Base-by-base conservation (phyloP, 2,329 filamentous ascomycete species). In the Fusarium mexicanum region DNA sequence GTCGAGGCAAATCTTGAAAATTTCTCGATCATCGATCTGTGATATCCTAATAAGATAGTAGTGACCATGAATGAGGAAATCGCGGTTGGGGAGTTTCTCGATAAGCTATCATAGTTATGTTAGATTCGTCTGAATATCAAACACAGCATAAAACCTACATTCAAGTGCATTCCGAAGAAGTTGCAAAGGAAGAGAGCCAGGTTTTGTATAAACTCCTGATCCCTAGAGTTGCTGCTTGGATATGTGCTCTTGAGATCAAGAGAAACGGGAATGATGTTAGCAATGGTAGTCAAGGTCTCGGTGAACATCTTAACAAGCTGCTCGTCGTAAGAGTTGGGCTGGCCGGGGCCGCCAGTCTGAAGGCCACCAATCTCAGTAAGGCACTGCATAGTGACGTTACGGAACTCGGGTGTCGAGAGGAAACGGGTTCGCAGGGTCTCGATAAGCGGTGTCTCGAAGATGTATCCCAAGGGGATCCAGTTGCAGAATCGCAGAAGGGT, bases 291-390 rank as follows among this genome's bases (percentile, higher is more conserved):
- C 76, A 99, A 85, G 29, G 96, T 96, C 82, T 98, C 96, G 48
- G 96, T 98, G 84, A 99, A 99, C 96, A 99, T 98, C 82, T 96
- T 93, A 61, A 98, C 92, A 51, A 99, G 89, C 85, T 98, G 96
- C 82, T 99, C 96, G 78, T 98, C 94, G 81, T 98, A 99, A 35
- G 92, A 91, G 79, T 91, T 89, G 22, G 89, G 84, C 76, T 90
- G 88, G 81, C 84, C 92, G 76, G 85, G 91, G 79, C 86, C 90
- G 20, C 93, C 94, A 33, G 96, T 96, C 81, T 97, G 94, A 71
- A 99, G 87, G 69, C 96, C 93, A 73, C 95, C 97, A 83, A 99
- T 98, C 84, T 99, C 96, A 8, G 96, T 99, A 82, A 99, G 87
- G 78, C 95, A 98, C 84, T 99, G 98, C 72, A 99, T 88, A 3